Percentiles rank a stretch among this genome's conserved stretches.
Evolutionary conservation across 257 asterid species (phyloP).

Genomic region (Capsicum baccatum): DNA sequence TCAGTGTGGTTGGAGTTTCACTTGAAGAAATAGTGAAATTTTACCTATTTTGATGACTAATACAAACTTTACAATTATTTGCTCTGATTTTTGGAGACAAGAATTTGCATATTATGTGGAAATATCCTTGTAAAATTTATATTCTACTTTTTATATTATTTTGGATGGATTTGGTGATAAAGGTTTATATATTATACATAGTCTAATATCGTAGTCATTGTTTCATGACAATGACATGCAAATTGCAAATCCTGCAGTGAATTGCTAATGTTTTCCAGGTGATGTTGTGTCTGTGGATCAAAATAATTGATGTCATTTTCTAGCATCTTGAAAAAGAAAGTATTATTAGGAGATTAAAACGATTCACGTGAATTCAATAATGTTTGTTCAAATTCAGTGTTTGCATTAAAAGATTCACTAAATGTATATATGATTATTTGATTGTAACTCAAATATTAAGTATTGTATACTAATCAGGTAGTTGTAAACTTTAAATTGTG

Average conservation of each 20-base stretch:
- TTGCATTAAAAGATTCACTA: neutral
- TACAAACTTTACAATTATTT: neutral
- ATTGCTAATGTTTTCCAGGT: conserved; percentile 19
- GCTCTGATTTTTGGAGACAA: neutral
- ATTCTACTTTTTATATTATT: neutral
- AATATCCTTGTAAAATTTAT: neutral
- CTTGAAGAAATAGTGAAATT: neutral
- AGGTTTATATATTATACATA: too few species aligned
- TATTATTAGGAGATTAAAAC: neutral
- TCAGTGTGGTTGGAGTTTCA: neutral
- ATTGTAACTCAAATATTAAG: neutral
- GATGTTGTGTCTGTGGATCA: conserved; percentile 8
- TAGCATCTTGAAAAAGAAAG: neutral
- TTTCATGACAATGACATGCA: neutral
- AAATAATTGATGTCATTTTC: conserved; percentile 10
- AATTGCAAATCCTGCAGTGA: conserved; percentile 16
- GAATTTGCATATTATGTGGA: neutral
- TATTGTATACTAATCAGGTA: neutral
- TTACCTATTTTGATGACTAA: neutral
- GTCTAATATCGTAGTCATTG: neutral
- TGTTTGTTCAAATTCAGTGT: neutral
- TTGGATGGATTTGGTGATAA: neutral
- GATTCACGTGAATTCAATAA: neutral
- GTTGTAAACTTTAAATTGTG: neutral
- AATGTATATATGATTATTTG: neutral